A percentile compares a stretch with the other conserved stretches of the same genome.
phyloP scores from a whole-genome alignment of 495 filamentous ascomycete species.

The Rhypophila decipiens region DNA sequence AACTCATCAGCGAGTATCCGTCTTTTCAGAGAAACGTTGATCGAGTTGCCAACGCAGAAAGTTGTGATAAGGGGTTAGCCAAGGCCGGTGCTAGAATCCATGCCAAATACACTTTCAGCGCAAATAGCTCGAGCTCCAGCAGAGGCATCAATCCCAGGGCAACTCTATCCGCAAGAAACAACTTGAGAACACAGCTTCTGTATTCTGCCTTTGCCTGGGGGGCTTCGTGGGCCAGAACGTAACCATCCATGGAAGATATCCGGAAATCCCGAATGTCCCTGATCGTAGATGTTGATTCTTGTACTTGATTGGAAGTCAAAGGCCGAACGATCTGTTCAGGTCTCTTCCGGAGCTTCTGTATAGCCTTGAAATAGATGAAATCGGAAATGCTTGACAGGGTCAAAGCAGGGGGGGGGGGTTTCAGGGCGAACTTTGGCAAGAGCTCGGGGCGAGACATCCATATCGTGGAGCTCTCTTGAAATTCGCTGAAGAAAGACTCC shows the following conservation, averaged over 20 bases:
- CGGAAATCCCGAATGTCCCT: slow-evolving; percentile 31
- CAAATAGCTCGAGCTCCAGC: slow-evolving; percentile 17
- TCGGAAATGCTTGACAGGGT: slow-evolving; percentile 21
- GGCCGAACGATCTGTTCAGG: slow-evolving; percentile 29
- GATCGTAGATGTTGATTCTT: not conserved
- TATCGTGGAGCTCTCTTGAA: slow-evolving; percentile 45
- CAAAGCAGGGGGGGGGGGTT: slow-evolving; percentile 22
- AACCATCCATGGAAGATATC: slow-evolving; percentile 38
- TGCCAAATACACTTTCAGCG: slow-evolving; percentile 19
- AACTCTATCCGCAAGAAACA: slow-evolving; percentile 32
- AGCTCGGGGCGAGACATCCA: slow-evolving; percentile 41
- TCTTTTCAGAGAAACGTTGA: too few relatives aligned
- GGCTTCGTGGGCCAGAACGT: slow-evolving; percentile 27
- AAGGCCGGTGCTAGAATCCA: slow-evolving; percentile 15
- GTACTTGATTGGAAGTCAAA: slow-evolving; percentile 18
- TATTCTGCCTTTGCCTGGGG: slow-evolving; percentile 16
- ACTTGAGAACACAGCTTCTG: slow-evolving; percentile 21
- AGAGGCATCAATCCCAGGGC: slow-evolving; percentile 23
- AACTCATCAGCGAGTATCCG: too few relatives aligned
- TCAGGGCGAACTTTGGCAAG: slow-evolving; percentile 34
- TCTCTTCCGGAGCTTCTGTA: slow-evolving; percentile 30
- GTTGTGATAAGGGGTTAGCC: too few relatives aligned
- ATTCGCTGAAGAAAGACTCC: slow-evolving; percentile 46
- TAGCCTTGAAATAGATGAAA: slow-evolving; percentile 27
- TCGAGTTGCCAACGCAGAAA: too few relatives aligned